Percentiles rank a stretch among this genome's conserved stretches.
Conservation (phyloP, 2,329 filamentous ascomycete genomes). For the Fusarium nematophilum region DNA sequence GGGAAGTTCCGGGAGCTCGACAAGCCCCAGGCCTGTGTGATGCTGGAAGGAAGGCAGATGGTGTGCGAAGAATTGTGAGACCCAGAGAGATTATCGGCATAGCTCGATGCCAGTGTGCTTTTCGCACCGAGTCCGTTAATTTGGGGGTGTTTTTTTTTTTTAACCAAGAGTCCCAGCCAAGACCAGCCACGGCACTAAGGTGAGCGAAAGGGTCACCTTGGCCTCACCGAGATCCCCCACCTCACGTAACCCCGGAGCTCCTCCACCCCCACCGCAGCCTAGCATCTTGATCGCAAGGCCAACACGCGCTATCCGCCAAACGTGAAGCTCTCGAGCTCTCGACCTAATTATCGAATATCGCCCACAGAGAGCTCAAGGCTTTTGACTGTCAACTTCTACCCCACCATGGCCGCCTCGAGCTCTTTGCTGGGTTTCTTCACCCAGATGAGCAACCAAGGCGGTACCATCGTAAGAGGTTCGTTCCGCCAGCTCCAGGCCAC, state of each 20-base stretch:
- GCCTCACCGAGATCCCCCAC: slow-evolving; percentile 12
- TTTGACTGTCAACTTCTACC: neutral
- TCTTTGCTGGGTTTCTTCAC: slow-evolving; percentile 57
- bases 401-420: slow-evolving; percentile 52
- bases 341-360: slow-evolving; percentile 15
- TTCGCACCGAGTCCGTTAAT: too few species aligned
- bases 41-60: too few species aligned
- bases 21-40: too few species aligned
- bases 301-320: slow-evolving; percentile 27
- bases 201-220: too few species aligned
- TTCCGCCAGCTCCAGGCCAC: slow-evolving; percentile 4
- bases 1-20: too few species aligned
- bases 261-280: slow-evolving; percentile 30
- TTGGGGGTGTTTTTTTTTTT: neutral
- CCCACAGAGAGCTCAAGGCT: slow-evolving; percentile 2
- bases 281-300: slow-evolving; percentile 8
- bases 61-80: too few species aligned
- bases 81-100: too few species aligned
- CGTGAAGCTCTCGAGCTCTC: slow-evolving; percentile 39
- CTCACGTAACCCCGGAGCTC: slow-evolving; percentile 6
- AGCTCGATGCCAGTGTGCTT: too few species aligned
- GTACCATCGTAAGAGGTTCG: slow-evolving; percentile 61
- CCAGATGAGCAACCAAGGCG: slow-evolving; percentile 58
- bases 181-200: too few species aligned
- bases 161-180: too few species aligned